Base-by-base conservation (phyloP, 768 basidiomycete genomes). In the Boletus barrowsii region DNA sequence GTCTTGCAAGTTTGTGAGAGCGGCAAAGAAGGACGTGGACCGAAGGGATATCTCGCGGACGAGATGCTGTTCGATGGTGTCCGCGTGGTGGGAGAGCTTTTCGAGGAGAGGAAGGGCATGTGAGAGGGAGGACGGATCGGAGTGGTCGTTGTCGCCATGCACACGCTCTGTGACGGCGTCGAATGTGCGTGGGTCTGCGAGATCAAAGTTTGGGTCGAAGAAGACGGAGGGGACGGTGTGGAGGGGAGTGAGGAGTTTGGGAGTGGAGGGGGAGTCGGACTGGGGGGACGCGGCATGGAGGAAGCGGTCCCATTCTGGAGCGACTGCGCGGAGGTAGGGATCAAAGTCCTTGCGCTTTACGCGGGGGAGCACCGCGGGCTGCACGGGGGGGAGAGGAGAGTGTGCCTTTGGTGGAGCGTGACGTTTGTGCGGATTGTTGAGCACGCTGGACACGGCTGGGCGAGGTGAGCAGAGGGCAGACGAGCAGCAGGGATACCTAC, bases 1-100 rank as follows among this genome's bases (percentile, higher is more conserved):
- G 58, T 93, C 88, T 64, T 97, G 90, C 9, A 99, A 78, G 69
- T 99, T 99, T 8, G 93, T 83, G 36, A 99, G 82, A 8, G 97
- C 97, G 5, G 95, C 88, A 64, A 98, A 99, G 80, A 99, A 99
- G 1, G 93, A 93, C 1, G 90, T 82, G 0, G 94, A 92, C 14
- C 96, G 88, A 10, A 88, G 75, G 10, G 89, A 88, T 42, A 99
- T 95, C 71, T 98, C 97, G 56, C 85, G 85, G 5, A 95, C 83
- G 52, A 99, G 88, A 70, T 99, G 96, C 55, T 93, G 86, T 67
- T 99, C 97, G 57, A 98, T 83, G 1, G 88, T 88, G 68, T 98
- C 97, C 3, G 95, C 87, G 64, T 96, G 88, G 52, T 92, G 87
- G 10, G 93, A 94, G 58, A 98, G 83, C 62, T 85, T 88, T 67